A percentile compares a stretch with the other conserved stretches of the same genome.
phyloP scores from a whole-genome alignment of 176 grass and related monocot species.

The Eleusine coracana region DNA sequence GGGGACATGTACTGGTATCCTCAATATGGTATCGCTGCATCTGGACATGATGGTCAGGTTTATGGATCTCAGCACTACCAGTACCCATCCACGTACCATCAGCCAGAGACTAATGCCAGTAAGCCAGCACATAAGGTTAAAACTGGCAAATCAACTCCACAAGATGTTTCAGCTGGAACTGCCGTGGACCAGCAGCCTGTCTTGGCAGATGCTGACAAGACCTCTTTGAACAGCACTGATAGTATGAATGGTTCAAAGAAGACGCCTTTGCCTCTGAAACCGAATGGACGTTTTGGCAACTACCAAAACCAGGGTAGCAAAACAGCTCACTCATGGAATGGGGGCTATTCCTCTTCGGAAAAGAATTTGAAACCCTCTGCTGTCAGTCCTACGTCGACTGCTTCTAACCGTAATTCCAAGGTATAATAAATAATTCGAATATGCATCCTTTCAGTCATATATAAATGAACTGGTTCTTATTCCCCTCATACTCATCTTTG shows the following conservation, averaged over 20 bases:
- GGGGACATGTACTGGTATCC: conserved; percentile 80
- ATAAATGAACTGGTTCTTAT: too few species aligned
- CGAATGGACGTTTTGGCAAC: conserved; percentile 35
- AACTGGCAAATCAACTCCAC: conserved; percentile 34
- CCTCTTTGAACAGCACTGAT: conserved; percentile 35
- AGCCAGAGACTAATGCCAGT: conserved; percentile 39
- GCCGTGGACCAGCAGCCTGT: conserved; percentile 41
- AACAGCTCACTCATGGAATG: conserved; percentile 45
- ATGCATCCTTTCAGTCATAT: background rate
- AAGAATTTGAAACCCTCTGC: conserved; percentile 35
- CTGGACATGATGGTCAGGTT: conserved; percentile 57
- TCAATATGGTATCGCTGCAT: conserved; percentile 34
- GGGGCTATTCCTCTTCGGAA: conserved; percentile 33
- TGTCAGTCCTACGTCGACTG: conserved; percentile 39
- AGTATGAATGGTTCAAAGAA: conserved; percentile 40
- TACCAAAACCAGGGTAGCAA: conserved; percentile 52
- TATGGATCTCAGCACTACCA: conserved; percentile 72
- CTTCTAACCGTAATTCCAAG: conserved; percentile 48
- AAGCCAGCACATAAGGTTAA: conserved; percentile 40
- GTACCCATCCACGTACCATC: conserved; percentile 49
- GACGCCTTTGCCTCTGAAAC: conserved; percentile 22
- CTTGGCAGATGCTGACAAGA: conserved; percentile 35
- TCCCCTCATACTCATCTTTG: too few species aligned
- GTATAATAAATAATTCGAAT: conserved; percentile 39
- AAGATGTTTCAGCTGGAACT: conserved; percentile 37